Evolutionary conservation across 2,329 filamentous ascomycete species (phyloP).

Genomic region (Xylaria sp.): DNA sequence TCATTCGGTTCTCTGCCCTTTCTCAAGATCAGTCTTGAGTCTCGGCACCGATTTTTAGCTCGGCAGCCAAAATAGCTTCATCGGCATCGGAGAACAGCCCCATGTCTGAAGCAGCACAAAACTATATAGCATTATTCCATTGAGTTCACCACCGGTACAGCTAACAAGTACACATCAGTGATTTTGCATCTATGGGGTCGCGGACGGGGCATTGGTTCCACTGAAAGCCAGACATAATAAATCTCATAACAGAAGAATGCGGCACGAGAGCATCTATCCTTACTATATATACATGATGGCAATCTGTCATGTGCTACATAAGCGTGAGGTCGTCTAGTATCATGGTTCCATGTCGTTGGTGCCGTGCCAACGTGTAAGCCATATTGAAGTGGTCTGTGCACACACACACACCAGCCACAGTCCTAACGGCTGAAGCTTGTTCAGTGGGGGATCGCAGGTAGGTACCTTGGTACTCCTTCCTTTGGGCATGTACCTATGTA

Average conservation of each 20-base stretch:
- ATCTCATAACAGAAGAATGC: neutral
- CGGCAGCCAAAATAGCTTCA: slow-evolving; percentile 32
- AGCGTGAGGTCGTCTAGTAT: neutral
- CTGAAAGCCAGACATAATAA: no score
- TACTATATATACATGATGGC: neutral
- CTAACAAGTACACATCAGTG: neutral
- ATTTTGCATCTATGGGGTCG: neutral
- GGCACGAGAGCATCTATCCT: neutral
- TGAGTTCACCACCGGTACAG: slow-evolving; percentile 1
- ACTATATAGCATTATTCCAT: slow-evolving; percentile 34
- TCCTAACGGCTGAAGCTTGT: neutral
- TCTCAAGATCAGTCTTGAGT: slow-evolving; percentile 32
- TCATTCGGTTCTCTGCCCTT: slow-evolving; percentile 27
- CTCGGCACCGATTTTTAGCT: slow-evolving; percentile 27
- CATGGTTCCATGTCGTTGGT: neutral
- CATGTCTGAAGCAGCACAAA: slow-evolving; percentile 20
- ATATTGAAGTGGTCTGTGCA: neutral
- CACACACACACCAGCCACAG: neutral
- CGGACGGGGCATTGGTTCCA: no score
- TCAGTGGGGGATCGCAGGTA: neutral
- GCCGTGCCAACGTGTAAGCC: no score
- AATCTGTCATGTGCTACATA: neutral
- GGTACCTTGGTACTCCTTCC: neutral
- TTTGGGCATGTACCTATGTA: no score
- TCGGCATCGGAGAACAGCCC: slow-evolving; percentile 31